Evolutionary conservation across 169 alveolate genomes (phyloP), one percentile per base, ranked within the genome.

Genomic region (Eimeria zaria): DNA sequence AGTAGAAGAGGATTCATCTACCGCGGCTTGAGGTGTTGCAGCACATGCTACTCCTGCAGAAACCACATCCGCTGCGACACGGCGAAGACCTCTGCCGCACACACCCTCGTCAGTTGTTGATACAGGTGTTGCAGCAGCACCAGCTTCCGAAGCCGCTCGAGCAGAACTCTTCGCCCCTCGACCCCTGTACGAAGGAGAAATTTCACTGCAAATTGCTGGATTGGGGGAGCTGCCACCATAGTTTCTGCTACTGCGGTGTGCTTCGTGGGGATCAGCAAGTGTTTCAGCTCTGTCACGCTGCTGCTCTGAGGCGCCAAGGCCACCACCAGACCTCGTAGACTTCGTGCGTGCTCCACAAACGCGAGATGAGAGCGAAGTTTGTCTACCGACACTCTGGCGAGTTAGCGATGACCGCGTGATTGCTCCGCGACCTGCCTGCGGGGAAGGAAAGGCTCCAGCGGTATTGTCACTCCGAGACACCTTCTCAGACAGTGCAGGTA

Each of bases 31-130:
- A 9, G 69, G 91, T 11, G 93, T 87, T 27, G 46, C 44, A 14
- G 93, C 83, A 48, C 83, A 36, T 27, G 62, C 83, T 58, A 83
- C 83, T 41, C 93, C 93, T 87, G 93, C 81, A 62, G 64, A 81
- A 9, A 81, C 53, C 73, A 51, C 93, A 30, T 87, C 51, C 48
- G 55, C 93, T 58, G 83, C 93, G 33, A 62, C 64, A 58, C 80
- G 93, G 41, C 83, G 93, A 62, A 87, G n/a, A 27, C 74, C 78
- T 24, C 62, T 33, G 83, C 62, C 53, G 62, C 58, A 48, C 39
- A 58, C 18, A 58, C 93, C 53, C 1, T 60, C 93, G 9, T 87
- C 93, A 48, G 93, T 24, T 41, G 81, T 30, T 1, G 81, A 7
- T 33, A 36, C 93, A 41, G 93, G 81, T 11, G 81, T 41, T 60